Percentiles rank a stretch among this genome's conserved stretches.
Evolutionary conservation across 345 rosid genomes (phyloP).

Genomic region (Moringa oleifera): DNA sequence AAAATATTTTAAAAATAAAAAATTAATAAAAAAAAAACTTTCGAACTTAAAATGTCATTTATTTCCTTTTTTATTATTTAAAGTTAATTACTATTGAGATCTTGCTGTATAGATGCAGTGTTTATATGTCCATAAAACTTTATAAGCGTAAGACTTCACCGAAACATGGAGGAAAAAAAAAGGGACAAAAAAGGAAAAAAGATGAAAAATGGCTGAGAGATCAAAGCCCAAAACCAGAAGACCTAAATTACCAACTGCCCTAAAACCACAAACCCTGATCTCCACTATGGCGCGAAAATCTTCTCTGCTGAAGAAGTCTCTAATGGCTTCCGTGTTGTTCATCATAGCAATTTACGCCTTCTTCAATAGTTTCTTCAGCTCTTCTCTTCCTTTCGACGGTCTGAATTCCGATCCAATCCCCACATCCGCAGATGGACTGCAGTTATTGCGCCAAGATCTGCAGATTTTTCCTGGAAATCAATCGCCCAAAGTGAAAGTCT

Average conservation of each 20-base stretch:
- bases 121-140: too few relatives aligned
- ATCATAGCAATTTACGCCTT: conserved; percentile 57
- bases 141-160: too few relatives aligned
- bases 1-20: too few relatives aligned
- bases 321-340: conserved; percentile 37
- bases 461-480: conserved; percentile 4
- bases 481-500: conserved; percentile 37
- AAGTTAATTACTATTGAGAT: too few relatives aligned
- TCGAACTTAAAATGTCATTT: too few relatives aligned
- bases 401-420: conserved; percentile 17
- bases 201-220: too few relatives aligned
- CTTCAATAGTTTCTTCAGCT: conserved; percentile 53
- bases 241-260: background rate
- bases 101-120: too few relatives aligned
- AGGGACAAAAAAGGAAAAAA: too few relatives aligned
- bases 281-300: conserved; percentile 73
- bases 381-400: conserved; percentile 32
- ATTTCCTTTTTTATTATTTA: too few relatives aligned
- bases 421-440: conserved; percentile 12
- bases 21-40: too few relatives aligned
- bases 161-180: too few relatives aligned
- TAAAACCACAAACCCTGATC: conserved; percentile 10
- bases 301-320: conserved; percentile 54
- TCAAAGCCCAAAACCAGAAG: background rate
- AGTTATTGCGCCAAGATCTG: conserved; percentile 18